These are phyloP conservation scores for Leccinum solheimii DNA, from an alignment of 1,284 basidiomycete genomes.

Conservation along the genomic window DNA sequence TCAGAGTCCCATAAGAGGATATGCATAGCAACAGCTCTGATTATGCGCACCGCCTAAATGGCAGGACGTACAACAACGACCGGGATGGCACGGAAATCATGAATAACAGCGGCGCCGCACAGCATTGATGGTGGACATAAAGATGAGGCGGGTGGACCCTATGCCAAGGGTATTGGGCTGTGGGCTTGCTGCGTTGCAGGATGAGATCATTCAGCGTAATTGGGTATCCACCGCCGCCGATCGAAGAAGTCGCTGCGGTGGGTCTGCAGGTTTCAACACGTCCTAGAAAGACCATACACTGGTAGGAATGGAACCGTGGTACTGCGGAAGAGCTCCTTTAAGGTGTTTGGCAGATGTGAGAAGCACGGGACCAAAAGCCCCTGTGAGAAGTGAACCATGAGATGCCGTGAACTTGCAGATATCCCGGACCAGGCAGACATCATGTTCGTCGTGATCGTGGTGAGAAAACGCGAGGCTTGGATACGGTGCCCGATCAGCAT, in stretches of 20 bases:
- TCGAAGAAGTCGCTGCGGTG: conserved; percentile 31
- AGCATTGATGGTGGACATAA: conserved; percentile 11
- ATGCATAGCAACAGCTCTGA: conserved; percentile 16
- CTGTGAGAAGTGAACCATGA: conserved; percentile 22
- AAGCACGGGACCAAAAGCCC: conserved; percentile 14
- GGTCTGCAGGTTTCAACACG: conserved; percentile 20
- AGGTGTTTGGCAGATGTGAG: conserved; percentile 19
- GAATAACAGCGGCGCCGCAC: conserved; percentile 7
- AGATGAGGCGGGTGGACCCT: conserved; percentile 7
- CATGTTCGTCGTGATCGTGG: conserved; percentile 21
- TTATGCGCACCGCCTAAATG: conserved; percentile 14
- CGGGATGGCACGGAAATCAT: conserved; percentile 8
- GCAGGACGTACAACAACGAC: neutral
- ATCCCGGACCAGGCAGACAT: conserved; percentile 1
- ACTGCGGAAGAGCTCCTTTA: conserved; percentile 21
- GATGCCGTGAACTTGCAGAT: conserved; percentile 12
- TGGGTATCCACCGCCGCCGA: conserved; percentile 18
- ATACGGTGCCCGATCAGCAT: conserved; percentile 24
- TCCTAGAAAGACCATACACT: conserved; percentile 18
- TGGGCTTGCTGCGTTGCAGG: conserved; percentile 27
- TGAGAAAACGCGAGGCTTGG: conserved; percentile 24
- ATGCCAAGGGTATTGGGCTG: conserved; percentile 27
- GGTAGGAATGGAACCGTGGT: conserved; percentile 27
- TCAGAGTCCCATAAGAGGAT: conserved; percentile 5
- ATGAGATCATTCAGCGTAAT: conserved; percentile 25